Conservation (phyloP, 192 early-diverging fungal species). For the Mortierella antarctica region DNA sequence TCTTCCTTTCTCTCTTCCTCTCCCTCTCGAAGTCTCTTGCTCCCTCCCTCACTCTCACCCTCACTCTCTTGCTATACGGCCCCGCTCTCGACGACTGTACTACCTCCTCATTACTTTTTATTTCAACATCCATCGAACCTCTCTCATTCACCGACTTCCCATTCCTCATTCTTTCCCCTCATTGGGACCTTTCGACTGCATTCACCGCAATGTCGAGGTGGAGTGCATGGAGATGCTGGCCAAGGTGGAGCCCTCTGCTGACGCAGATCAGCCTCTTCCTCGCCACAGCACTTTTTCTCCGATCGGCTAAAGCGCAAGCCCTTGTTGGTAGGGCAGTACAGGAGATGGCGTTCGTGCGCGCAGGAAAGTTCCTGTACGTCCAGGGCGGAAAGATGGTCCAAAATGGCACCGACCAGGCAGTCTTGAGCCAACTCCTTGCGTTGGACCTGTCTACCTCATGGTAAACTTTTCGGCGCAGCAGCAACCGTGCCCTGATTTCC, state of each 20-base stretch:
- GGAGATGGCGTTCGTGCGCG: constrained; percentile 21
- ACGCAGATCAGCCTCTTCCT: neutral
- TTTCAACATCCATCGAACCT: neutral
- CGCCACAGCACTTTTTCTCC: neutral
- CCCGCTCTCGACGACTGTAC: no score
- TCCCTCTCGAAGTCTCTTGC: neutral
- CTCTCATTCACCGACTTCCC: neutral
- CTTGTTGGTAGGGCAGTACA: constrained; percentile 1
- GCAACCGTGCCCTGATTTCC: no score
- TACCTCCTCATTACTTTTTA: no score
- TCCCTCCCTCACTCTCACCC: no score
- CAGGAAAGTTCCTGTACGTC: constrained; percentile 5
- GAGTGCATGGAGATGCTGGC: neutral
- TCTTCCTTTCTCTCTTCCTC: neutral
- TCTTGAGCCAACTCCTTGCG: constrained; percentile 1
- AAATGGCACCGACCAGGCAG: neutral
- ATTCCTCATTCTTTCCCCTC: no score
- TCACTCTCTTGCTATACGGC: no score
- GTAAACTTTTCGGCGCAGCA: neutral
- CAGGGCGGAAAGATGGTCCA: constrained; percentile 2
- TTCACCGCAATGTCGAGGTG: no score
- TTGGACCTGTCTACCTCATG: constrained; percentile 17
- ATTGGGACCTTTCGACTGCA: no score
- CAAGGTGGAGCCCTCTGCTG: neutral
- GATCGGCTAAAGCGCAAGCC: neutral